Percentiles rank a stretch among this genome's conserved stretches.
Evolutionary conservation across 129 eudicot species (phyloP).

Genomic region (Mikania micrantha): DNA sequence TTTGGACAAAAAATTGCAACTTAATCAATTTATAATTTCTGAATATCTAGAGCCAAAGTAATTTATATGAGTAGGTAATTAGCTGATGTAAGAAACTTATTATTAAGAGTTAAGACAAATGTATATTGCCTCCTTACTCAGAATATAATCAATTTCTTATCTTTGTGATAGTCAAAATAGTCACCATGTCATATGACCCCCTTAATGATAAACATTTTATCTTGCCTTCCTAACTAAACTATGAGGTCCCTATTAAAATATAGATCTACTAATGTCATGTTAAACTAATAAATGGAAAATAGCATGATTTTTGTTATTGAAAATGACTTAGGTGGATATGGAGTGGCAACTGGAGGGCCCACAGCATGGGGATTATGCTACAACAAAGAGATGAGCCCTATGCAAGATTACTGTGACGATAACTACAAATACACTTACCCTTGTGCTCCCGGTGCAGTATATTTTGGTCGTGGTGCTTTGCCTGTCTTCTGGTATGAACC

Average conservation of each 20-base stretch:
- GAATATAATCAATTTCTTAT: not conserved
- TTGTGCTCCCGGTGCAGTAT: slow-evolving; percentile 84
- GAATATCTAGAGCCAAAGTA: not conserved
- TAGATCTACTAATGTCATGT: not conserved
- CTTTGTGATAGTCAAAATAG: not conserved
- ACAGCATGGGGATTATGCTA: slow-evolving; percentile 93
- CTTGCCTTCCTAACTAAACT: not conserved
- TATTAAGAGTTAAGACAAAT: too few species aligned
- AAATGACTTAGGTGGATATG: slow-evolving; percentile 71
- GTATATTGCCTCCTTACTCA: too few species aligned
- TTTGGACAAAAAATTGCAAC: not conserved
- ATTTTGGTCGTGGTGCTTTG: slow-evolving; percentile 93
- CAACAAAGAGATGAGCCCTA: slow-evolving; percentile 88
- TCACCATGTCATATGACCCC: too few species aligned
- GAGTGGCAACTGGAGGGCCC: slow-evolving; percentile 97
- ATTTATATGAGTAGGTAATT: not conserved
- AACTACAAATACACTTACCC: slow-evolving; percentile 71
- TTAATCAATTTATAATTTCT: not conserved
- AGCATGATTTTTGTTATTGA: not conserved
- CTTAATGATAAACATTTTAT: not conserved
- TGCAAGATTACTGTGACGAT: slow-evolving; percentile 79
- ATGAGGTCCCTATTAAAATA: not conserved
- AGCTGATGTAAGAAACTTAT: not conserved
- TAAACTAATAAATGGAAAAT: slow-evolving; percentile 1
- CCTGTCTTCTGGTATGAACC: slow-evolving; percentile 73